Evolutionary conservation across 345 rosid species (phyloP).

Genomic region (Moricandia arvensis): DNA sequence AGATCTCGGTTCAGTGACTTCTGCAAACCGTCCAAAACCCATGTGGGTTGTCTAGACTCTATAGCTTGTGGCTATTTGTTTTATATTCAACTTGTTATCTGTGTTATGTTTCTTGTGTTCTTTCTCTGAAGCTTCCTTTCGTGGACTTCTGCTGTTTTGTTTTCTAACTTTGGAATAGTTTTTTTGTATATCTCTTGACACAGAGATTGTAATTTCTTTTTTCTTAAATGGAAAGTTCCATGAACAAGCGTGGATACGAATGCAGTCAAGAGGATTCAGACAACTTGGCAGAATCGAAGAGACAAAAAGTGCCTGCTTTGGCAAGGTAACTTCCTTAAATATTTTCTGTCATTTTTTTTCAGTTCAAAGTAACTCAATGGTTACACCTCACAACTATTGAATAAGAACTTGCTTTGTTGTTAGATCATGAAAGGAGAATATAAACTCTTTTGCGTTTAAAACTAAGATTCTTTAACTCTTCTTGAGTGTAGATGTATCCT

Average conservation of each 20-base stretch:
- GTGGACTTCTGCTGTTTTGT: conserved; percentile 28
- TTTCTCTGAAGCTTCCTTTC: conserved; percentile 43
- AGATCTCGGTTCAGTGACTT: conserved; percentile 42
- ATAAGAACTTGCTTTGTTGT: conserved; percentile 7
- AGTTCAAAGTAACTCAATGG: not conserved
- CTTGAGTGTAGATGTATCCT: not conserved
- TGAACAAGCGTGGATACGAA: conserved; percentile 62
- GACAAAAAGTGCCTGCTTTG: conserved; percentile 72
- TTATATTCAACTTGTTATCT: conserved; percentile 21
- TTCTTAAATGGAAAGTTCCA: conserved; percentile 61
- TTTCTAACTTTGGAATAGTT: conserved; percentile 33
- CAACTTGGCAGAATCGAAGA: conserved; percentile 58
- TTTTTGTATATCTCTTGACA: conserved; percentile 18
- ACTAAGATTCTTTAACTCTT: conserved; percentile 12
- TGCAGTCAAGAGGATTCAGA: conserved; percentile 52
- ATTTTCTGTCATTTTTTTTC: conserved; percentile 4
- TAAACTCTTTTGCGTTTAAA: not conserved
- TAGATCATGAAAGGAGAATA: not conserved
- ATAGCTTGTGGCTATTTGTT: conserved; percentile 30
- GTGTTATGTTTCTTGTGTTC: conserved; percentile 32
- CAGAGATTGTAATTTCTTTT: conserved; percentile 18
- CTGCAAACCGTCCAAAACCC: conserved; percentile 41
- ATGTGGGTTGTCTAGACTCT: conserved; percentile 36
- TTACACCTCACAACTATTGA: conserved; percentile 9
- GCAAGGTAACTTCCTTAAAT: conserved; percentile 57